Percentiles rank a stretch among this genome's conserved stretches.
phyloP scores from a whole-genome alignment of 2,329 filamentous ascomycete genomes.

The Elsinoe arachidis region DNA sequence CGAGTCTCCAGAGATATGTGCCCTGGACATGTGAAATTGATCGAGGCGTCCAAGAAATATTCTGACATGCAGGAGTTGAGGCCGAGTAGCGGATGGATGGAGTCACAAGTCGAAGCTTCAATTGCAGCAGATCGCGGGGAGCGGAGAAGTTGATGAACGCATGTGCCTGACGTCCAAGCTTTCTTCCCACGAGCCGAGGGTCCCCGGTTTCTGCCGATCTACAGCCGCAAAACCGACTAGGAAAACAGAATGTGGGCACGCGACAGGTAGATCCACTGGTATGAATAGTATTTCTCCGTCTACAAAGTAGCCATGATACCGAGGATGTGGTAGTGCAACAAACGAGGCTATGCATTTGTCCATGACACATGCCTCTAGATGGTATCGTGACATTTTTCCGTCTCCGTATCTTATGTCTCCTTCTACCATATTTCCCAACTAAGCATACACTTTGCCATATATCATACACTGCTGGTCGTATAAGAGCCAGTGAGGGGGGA shows the following conservation, averaged over 20 bases:
- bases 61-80: background rate
- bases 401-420: background rate
- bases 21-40: background rate
- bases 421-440: no score
- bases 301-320: background rate
- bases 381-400: background rate
- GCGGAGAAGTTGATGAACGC: background rate
- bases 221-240: background rate
- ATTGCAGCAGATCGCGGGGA: constrained; percentile 5
- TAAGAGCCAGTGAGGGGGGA: constrained; percentile 1
- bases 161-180: background rate
- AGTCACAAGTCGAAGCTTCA: constrained; percentile 12
- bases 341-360: background rate
- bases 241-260: background rate
- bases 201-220: constrained; percentile 8
- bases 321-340: background rate
- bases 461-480: background rate
- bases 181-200: background rate
- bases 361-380: background rate
- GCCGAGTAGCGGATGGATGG: constrained; percentile 3
- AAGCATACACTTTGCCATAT: no score
- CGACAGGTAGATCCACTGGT: constrained; percentile 3
- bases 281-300: constrained; percentile 4
- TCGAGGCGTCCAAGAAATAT: background rate
- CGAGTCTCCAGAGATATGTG: background rate